Conservation (phyloP, 306 rosid species). For the Gastrolobium bilobum region DNA sequence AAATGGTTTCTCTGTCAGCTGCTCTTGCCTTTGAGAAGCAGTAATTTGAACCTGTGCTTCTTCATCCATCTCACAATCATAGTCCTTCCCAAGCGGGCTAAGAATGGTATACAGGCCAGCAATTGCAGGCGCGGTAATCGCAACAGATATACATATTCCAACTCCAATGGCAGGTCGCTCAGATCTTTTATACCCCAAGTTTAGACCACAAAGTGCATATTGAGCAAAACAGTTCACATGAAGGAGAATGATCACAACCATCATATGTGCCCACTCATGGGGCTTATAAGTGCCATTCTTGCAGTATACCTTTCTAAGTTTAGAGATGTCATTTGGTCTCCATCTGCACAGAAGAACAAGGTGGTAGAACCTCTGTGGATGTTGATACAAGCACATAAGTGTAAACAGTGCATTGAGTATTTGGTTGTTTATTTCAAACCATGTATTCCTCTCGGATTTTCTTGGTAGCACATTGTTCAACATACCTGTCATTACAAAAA, state of each 20-base stretch:
- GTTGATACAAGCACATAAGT: slow-evolving; percentile 91
- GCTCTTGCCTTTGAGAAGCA: slow-evolving; percentile 46
- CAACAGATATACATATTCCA: slow-evolving; percentile 74
- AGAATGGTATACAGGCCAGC: slow-evolving; percentile 80
- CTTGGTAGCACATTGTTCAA: slow-evolving; percentile 67
- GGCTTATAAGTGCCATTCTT: slow-evolving; percentile 91
- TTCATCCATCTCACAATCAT: slow-evolving; percentile 78
- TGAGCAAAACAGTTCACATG: slow-evolving; percentile 89
- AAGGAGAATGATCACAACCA: slow-evolving; percentile 88
- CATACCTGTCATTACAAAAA: slow-evolving; percentile 97
- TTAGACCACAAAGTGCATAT: slow-evolving; percentile 91
- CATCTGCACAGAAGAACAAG: slow-evolving; percentile 86
- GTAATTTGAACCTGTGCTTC: slow-evolving; percentile 69
- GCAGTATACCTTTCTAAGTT: slow-evolving; percentile 76
- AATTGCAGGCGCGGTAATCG: slow-evolving; percentile 83
- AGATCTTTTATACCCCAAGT: slow-evolving; percentile 82
- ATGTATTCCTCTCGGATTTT: slow-evolving; percentile 73
- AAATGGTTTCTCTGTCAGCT: slow-evolving; percentile 50
- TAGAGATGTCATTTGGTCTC: slow-evolving; percentile 72
- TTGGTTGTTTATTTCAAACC: slow-evolving; percentile 97
- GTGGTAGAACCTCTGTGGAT: slow-evolving; percentile 83
- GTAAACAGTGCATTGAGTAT: slow-evolving; percentile 93
- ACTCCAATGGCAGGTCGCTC: slow-evolving; percentile 89
- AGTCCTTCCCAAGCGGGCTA: slow-evolving; percentile 92
- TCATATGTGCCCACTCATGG: slow-evolving; percentile 91